Conservation (phyloP, 164 flowering plant species). For the Magnolia sinica region DNA sequence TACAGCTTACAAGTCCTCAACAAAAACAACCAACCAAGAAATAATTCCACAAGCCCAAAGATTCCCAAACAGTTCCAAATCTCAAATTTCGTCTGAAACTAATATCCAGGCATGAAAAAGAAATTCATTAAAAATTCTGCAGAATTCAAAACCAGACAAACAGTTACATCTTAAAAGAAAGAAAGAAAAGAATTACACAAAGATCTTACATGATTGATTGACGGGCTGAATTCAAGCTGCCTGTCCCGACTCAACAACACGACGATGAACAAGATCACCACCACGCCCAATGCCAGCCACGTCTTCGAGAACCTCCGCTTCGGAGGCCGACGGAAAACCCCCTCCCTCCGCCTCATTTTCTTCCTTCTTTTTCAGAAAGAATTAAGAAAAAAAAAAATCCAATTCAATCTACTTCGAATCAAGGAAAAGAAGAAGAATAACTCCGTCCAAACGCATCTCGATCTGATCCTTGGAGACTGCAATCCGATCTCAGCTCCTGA, state of each 20-base stretch:
- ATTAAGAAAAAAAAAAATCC: not conserved
- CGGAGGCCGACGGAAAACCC: constrained; percentile 9
- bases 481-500: not conserved
- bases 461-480: not conserved
- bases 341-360: constrained; percentile 14
- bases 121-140: not conserved
- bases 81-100: not conserved
- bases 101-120: not conserved
- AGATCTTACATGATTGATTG: not conserved
- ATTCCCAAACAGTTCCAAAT: not conserved
- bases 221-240: not conserved
- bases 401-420: not conserved
- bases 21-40: too few relatives aligned
- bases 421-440: not conserved
- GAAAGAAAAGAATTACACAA: not conserved
- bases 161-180: not conserved
- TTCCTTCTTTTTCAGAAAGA: not conserved
- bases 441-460: not conserved
- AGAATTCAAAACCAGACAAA: not conserved
- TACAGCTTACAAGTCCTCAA: not conserved
- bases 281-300: constrained; percentile 8
- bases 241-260: constrained; percentile 8
- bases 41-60: too few relatives aligned
- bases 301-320: constrained; percentile 12
- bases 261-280: constrained; percentile 8